phyloP scores from a whole-genome alignment of 164 flowering plant genomes.

The Liriodendron chinense region DNA sequence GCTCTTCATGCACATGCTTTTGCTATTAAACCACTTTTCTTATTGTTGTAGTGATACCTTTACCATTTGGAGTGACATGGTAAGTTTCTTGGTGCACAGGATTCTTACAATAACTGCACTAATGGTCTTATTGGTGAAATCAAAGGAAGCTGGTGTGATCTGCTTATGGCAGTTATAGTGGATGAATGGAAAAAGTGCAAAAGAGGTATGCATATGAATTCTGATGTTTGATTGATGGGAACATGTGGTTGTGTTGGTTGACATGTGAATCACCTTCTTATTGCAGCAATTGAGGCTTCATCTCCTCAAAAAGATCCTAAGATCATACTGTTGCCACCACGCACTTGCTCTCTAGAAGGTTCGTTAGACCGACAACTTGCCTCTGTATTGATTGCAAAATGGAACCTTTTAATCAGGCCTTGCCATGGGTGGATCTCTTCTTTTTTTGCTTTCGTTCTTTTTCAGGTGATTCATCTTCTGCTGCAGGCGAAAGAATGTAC shows the following conservation, averaged over 20 bases:
- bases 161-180: conserved; percentile 50
- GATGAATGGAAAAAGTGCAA: conserved; percentile 98
- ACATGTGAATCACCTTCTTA: conserved; percentile 3
- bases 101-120: conserved; percentile 46
- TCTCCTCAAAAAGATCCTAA: conserved; percentile 85
- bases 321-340: conserved; percentile 49
- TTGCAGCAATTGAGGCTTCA: conserved; percentile 83
- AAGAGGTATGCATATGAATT: conserved; percentile 54
- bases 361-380: neutral
- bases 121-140: conserved; percentile 50
- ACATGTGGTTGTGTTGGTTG: neutral
- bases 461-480: conserved; percentile 60
- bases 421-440: neutral
- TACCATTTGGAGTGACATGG: conserved; percentile 9
- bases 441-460: neutral
- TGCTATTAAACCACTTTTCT: neutral
- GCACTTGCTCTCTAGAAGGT: conserved; percentile 49
- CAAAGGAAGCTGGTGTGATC: conserved; percentile 80
- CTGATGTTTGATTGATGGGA: neutral
- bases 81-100: conserved; percentile 36
- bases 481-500: conserved; percentile 77
- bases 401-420: neutral
- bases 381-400: neutral
- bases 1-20: neutral
- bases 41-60: neutral